Evolutionary conservation across 352 stramenopile genomes (phyloP), one percentile per base, ranked within the genome.

Genomic region (Phytophthora palmivora): DNA sequence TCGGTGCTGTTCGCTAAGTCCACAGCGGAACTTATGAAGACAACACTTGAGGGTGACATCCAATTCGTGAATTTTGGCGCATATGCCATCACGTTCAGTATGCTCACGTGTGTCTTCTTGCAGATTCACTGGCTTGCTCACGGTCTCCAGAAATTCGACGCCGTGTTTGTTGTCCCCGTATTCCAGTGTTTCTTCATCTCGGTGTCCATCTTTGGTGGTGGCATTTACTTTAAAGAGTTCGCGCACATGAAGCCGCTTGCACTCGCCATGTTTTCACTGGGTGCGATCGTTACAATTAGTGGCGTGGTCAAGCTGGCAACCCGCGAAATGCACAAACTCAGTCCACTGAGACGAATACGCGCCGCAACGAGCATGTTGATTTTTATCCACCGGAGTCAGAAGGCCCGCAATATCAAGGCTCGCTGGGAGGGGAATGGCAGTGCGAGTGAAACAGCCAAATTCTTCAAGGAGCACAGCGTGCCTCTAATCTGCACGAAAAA

Each of bases 131-230:
- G 89, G 79, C 89, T 97, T 28, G 91, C 91, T 6, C 63, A 84
- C 19, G 89, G 88, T 0, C 73, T 97, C 15, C 76, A 92, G 47
- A 72, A 74, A 10, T 97, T 97, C 39, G 89, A 97, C 65, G 89
- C 89, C 2, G 84, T 94, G 8, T 92, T 97, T 32, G 71, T 97
- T 28, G 83, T 96, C 10, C 87, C 87, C 0, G 78, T 92, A 2
- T 94, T 95, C 58, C 83, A 92, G 70, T 95, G 92, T 49, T 97
- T 97, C 65, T 97, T 95, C 72, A 97, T 94, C 43, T 94, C 92
- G 4, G 83, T 94, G n/a, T 91, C 82, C 18, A 92, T 97, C 44
- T 83, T 97, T 36, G 88, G 85, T 7, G 90, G 90, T 8, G 90
- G 88, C 10, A 75, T 97, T 5, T 97, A 96, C 65, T 97, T 97